These are phyloP conservation scores for Bipolaris oryzae DNA, from an alignment of 2,329 filamentous ascomycete genomes.

Conservation along the genomic window DNA sequence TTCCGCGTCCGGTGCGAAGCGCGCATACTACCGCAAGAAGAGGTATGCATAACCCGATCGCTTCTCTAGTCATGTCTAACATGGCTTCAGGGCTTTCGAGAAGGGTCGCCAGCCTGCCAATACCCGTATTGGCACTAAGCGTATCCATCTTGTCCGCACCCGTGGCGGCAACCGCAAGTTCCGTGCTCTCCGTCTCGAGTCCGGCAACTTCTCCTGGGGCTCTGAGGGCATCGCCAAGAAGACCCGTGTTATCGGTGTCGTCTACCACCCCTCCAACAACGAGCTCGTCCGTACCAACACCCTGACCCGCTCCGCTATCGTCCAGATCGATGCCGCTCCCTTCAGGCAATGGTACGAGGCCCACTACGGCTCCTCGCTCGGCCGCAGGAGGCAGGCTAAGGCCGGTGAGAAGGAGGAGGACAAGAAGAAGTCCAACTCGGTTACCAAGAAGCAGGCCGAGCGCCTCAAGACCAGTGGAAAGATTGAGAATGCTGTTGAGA, in stretches of 20 bases:
- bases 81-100: conserved; percentile 96
- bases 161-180: conserved; percentile 99
- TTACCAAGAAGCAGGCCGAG: conserved; percentile 95
- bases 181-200: conserved; percentile 97
- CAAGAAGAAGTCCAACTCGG: conserved; percentile 97
- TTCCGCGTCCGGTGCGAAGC: conserved; percentile 96
- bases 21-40: conserved; percentile 65
- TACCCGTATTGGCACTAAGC: conserved; percentile 98
- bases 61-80: conserved; percentile 69
- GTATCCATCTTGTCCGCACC: conserved; percentile 94
- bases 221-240: conserved; percentile 98
- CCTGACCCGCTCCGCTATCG: conserved; percentile 97
- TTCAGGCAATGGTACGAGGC: conserved; percentile 99
- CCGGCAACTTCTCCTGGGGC: conserved; percentile 99
- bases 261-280: conserved; percentile 99
- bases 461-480: conserved; percentile 85
- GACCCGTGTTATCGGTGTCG: conserved; percentile 97
- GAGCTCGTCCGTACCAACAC: conserved; percentile 99
- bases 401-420: conserved; percentile 69
- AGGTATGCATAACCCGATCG: conserved; percentile 64
- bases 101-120: conserved; percentile 98
- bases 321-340: conserved; percentile 97
- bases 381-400: conserved; percentile 91
- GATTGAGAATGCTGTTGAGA: conserved; percentile 91
- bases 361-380: conserved; percentile 92